Evolutionary conservation across 1,284 basidiomycete species (phyloP).

Genomic region (Puccinia polysora): DNA sequence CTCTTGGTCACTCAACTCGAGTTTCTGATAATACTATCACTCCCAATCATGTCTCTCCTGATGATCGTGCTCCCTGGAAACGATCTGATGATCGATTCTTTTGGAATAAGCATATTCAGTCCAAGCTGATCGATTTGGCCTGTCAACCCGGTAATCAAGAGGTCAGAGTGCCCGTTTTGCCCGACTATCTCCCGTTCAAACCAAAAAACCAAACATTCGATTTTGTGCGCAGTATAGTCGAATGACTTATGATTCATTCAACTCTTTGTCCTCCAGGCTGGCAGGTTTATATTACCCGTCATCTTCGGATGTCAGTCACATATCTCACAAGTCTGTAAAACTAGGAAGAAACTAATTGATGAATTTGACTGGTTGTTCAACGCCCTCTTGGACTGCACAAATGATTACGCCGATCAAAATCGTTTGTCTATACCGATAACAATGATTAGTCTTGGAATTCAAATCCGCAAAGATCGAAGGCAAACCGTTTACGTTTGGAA

Average conservation of each 20-base stretch:
- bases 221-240: too few relatives aligned
- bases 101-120: slow-evolving; percentile 37
- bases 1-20: neutral
- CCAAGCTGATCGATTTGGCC: slow-evolving; percentile 31
- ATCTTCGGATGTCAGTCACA: slow-evolving; percentile 71
- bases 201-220: neutral
- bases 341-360: neutral
- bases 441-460: slow-evolving; percentile 71
- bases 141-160: slow-evolving; percentile 3
- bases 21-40: neutral
- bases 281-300: slow-evolving; percentile 36
- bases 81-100: slow-evolving; percentile 37
- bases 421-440: neutral
- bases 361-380: neutral
- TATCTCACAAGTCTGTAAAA: neutral
- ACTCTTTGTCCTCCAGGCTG: neutral
- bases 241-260: neutral
- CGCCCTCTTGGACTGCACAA: neutral
- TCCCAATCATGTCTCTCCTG: too few relatives aligned
- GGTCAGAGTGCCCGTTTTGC: slow-evolving; percentile 3
- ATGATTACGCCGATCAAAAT: neutral
- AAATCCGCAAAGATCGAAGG: slow-evolving; percentile 72
- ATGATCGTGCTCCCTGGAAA: slow-evolving; percentile 32
- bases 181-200: neutral
- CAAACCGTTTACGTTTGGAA: slow-evolving; percentile 73